Base-by-base conservation (phyloP, 192 early-diverging fungal species). In the Chytriomyces sp. region DNA sequence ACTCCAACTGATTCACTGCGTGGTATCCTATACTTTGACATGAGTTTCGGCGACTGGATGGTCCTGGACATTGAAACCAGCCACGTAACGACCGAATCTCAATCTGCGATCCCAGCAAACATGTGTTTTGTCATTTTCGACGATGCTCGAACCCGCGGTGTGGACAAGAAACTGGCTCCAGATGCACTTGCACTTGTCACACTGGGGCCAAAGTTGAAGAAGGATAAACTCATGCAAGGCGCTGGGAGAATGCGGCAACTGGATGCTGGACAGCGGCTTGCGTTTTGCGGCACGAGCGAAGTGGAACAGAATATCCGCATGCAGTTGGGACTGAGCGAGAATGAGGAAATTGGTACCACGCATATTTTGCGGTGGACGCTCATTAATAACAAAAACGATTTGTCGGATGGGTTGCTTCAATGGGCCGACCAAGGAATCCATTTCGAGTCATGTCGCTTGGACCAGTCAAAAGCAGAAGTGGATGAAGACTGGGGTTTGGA, bases 221-320 rank as follows among this genome's bases (percentile, higher is more conserved):
- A 65, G 24, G 70, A 61, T 61, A 65, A 72, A 5, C 53, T 77
- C 75, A 77, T 77, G 69, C 46, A 72, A 3, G 73, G 69, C 11
- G 76, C 69, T 18, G 76, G 50, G 26, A 70, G 76, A 75, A 60
- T 66, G 76, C 11, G 67, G 63, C 45, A 50, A 44, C 69, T 77
- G 7, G 67, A 50, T 65, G 18, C 18, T 45, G 50, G 26, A 2
- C 3, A 72, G 46, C 61, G 24, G 24, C 26, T 72, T 7, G 18
- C 8, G 26, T 13, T 72, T 62, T 48, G 61, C 26, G 50, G 61
- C 8, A 72, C 50, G 9, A 20, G 5, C 10, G 66, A 67, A 67
- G 66, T 67, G 7, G 10, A 9, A 11, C 61, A 63, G 35, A 24
- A 11, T 23, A n/a, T n/a, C n/a, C n/a, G n/a, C n/a, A n/a, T n/a